These are phyloP conservation scores for Sugiyamaella neomexicana DNA, from an alignment of 1,139 yeast genomes.

Conservation along the genomic window DNA sequence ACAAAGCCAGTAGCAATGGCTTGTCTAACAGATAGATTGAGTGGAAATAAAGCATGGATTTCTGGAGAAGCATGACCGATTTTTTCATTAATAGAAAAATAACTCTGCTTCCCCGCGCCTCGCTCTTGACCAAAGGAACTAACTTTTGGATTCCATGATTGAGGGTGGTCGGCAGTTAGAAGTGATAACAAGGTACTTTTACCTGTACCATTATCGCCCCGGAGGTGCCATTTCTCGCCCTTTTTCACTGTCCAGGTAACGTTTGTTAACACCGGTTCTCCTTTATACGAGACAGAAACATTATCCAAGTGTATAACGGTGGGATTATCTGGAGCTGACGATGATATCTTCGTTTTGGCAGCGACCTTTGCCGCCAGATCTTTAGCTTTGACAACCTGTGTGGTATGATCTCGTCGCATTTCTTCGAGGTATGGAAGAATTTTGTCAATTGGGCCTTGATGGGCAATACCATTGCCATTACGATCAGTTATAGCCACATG, in stretches of 20 bases:
- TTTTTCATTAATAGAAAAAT: conserved; percentile 72
- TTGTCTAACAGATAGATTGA: conserved; percentile 51
- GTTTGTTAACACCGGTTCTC: conserved; percentile 56
- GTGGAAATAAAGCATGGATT: conserved; percentile 79
- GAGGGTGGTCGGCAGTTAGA: conserved; percentile 94
- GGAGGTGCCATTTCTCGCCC: conserved; percentile 85
- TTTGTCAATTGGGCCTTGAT: conserved; percentile 49
- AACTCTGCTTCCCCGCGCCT: conserved; percentile 71
- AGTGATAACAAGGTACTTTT: conserved; percentile 83
- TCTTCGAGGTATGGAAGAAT: conserved; percentile 39
- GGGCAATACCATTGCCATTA: conserved; percentile 56
- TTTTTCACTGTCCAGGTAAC: conserved; percentile 64
- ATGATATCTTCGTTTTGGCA: neutral
- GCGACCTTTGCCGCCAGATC: conserved; percentile 7
- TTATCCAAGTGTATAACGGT: conserved; percentile 58
- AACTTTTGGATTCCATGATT: conserved; percentile 80
- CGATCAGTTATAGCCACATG: conserved; percentile 63
- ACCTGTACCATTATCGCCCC: conserved; percentile 91
- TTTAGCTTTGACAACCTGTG: conserved; percentile 7
- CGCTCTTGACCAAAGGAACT: conserved; percentile 66
- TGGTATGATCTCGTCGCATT: conserved; percentile 28
- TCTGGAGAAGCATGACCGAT: conserved; percentile 94
- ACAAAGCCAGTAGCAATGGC: conserved; percentile 73
- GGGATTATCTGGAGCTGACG: conserved; percentile 26
- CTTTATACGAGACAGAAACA: conserved; percentile 67